phyloP scores from a whole-genome alignment of 2,329 filamentous ascomycete species.

The Dothidotthia symphoricarpi region DNA sequence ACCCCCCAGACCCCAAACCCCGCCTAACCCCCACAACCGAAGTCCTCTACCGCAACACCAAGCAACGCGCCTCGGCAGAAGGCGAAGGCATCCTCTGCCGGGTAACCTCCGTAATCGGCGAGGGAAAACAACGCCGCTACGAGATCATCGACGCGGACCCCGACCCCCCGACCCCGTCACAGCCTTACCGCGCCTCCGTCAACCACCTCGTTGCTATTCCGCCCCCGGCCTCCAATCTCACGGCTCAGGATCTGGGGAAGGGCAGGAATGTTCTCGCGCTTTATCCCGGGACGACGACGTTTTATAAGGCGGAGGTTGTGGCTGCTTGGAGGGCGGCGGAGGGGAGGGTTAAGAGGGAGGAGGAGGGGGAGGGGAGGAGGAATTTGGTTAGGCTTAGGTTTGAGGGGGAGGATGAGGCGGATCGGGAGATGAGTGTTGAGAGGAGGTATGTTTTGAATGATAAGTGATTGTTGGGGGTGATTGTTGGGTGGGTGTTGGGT shows the following conservation, averaged over 20 bases:
- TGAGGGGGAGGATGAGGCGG: constrained; percentile 50
- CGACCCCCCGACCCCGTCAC: constrained; percentile 39
- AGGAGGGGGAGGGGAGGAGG: constrained; percentile 37
- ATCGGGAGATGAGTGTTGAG: constrained; percentile 50
- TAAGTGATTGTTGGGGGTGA: constrained; percentile 12
- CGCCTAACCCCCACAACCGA: constrained; percentile 46
- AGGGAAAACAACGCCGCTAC: constrained; percentile 54
- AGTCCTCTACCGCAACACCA: constrained; percentile 52
- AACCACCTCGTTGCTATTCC: constrained; percentile 48
- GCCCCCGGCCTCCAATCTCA: constrained; percentile 42
- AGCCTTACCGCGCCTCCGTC: constrained; percentile 49
- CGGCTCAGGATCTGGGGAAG: constrained; percentile 43
- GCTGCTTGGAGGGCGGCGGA: constrained; percentile 40
- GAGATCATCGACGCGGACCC: constrained; percentile 54
- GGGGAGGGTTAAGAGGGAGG: constrained; percentile 39
- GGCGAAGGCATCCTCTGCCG: constrained; percentile 54
- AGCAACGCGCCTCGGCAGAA: constrained; percentile 41
- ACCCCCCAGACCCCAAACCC: constrained; percentile 21
- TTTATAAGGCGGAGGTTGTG: constrained; percentile 53
- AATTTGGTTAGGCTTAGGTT: constrained; percentile 48
- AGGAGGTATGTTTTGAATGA: constrained; percentile 50
- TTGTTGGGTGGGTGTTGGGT: background rate
- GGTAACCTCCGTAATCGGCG: constrained; percentile 53
- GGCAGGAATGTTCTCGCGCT: constrained; percentile 50
- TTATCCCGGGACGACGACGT: constrained; percentile 55